These are phyloP conservation scores for Bryum argenteum DNA, from an alignment of 225 moss, liverwort and hornwort genomes.

Conservation along the genomic window DNA sequence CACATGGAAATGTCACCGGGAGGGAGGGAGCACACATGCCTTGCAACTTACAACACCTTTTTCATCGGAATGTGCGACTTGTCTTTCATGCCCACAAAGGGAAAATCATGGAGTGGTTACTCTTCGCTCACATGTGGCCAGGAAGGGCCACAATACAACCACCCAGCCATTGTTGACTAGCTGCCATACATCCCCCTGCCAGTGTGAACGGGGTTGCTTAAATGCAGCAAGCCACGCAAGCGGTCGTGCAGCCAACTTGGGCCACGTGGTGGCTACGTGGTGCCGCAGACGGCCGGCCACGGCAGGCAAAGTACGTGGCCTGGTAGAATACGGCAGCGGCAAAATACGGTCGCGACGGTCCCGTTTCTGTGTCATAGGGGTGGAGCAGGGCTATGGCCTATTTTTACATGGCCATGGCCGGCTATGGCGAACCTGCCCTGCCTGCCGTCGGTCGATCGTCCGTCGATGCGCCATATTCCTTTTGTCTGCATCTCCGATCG, in stretches of 20 bases:
- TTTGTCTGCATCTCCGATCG: not conserved
- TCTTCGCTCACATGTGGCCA: conserved; percentile 6
- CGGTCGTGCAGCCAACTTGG: not conserved
- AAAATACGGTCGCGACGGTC: conserved; percentile 52
- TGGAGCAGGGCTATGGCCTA: conserved; percentile 17
- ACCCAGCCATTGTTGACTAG: conserved; percentile 30
- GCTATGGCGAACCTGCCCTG: conserved; percentile 17
- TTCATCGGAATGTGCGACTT: not conserved
- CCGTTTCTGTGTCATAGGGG: conserved; percentile 20
- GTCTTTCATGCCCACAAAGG: conserved; percentile 7
- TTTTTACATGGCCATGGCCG: conserved; percentile 24
- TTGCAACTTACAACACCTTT: conserved; percentile 11
- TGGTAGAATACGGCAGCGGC: not conserved
- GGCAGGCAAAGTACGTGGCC: not conserved
- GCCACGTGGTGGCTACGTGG: conserved; percentile 35
- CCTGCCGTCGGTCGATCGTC: not conserved
- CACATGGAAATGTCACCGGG: conserved; percentile 18
- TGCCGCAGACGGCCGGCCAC: conserved; percentile 13
- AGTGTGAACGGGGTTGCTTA: not conserved
- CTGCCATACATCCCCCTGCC: not conserved
- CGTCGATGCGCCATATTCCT: conserved; percentile 14
- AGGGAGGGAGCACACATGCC: not conserved
- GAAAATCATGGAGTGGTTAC: not conserved
- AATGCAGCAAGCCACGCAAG: conserved; percentile 15
- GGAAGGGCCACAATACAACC: not conserved